Evolutionary conservation across 768 basidiomycete species (phyloP), one percentile per base, ranked within the genome.

Genomic region (Tephrocybe sp.): DNA sequence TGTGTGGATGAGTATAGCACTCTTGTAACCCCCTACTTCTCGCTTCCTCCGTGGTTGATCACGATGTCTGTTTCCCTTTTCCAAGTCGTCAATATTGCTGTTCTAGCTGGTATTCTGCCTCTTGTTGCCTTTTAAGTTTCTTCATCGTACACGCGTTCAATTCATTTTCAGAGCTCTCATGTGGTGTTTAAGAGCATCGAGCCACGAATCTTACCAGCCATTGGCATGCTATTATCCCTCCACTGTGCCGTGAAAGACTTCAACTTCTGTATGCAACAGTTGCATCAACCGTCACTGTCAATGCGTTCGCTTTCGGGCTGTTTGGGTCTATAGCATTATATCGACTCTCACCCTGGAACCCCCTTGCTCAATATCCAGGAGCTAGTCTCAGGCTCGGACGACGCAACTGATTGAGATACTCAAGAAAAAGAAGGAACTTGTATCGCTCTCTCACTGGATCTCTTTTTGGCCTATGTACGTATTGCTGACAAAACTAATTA

Each of bases 321-420:
- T 41, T 39, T 6, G 26, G 36, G 5, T 53, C 55, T 13, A 53
- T 53, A 3, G 45, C 23, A 7, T 35, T 42, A 8, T 56, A 56
- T 20, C 52, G 51, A 5, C 48, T 56, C 19, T 56, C 55, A 3
- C 55, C 48, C 3, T 53, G 43, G 44, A 47, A 53, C n/a, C 55
- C 48, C 2, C 51, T 56, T 20, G 35, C 44, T 7, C 23, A 26
- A 7, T 49, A 56, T 36, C 55, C 51, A 20, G 55, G 51, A 19
- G 51, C 55, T 12, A 12, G 19, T 5, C 13, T 52, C 49, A 73
- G 71, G 72, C 11, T 72, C 72, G 31, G 71, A 72, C 31, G 71
- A 72, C 48, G 49, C 72, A 6, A 71, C 71, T 26, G 49, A 73
- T 17, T 54, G 63, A 50, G 48, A 57, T 52, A 36, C 55, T 48